Conservation (phyloP, 1,284 basidiomycete species). For the Cutaneotrichosporon dermatis region DNA sequence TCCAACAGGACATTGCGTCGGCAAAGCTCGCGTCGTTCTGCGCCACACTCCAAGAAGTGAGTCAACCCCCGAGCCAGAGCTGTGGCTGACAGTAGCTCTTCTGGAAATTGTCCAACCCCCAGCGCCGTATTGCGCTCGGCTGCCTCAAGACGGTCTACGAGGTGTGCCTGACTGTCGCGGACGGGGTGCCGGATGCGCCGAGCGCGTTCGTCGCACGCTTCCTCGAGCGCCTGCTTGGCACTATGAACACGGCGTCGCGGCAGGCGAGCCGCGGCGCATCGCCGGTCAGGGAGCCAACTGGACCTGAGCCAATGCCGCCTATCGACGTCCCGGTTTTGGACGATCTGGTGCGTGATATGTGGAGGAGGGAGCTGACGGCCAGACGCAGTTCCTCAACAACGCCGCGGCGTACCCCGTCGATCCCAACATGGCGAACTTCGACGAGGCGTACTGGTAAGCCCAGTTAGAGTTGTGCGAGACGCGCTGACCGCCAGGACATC, state of each 20-base stretch:
- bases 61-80: too few species aligned
- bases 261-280: neutral
- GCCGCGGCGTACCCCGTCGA: neutral
- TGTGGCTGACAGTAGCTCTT: neutral
- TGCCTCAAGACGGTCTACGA: neutral
- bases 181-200: neutral
- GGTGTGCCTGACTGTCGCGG: neutral
- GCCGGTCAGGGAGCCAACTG: too few species aligned
- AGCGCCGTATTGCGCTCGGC: conserved; percentile 2
- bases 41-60: neutral
- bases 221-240: conserved; percentile 1
- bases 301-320: neutral
- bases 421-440: neutral
- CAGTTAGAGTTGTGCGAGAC: neutral
- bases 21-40: conserved; percentile 4
- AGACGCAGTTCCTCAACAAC: neutral
- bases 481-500: neutral
- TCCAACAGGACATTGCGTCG: conserved; percentile 10
- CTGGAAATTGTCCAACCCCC: neutral
- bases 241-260: neutral
- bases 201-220: conserved; percentile 8
- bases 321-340: neutral
- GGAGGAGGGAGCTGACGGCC: too few species aligned
- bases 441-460: neutral
- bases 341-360: neutral